Evolutionary conservation across 1,284 basidiomycete species (phyloP).

Genomic region (Dichomitus squalens): DNA sequence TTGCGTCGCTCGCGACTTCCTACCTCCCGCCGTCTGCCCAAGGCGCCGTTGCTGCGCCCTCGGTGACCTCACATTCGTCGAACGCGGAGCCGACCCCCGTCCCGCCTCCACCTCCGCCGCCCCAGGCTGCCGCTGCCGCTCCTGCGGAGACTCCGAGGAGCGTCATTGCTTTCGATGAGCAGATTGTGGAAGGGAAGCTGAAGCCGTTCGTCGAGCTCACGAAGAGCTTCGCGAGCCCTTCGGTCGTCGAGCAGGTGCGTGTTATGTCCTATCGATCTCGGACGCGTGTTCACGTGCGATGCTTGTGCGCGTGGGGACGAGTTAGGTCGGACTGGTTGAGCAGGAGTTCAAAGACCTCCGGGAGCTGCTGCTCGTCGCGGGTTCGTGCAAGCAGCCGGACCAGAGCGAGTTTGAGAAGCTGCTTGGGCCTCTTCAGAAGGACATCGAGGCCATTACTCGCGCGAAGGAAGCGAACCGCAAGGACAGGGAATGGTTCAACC

Average conservation of each 20-base stretch:
- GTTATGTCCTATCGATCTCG: constrained; percentile 1
- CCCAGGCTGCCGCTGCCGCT: constrained; percentile 39
- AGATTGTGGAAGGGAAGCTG: constrained; percentile 72
- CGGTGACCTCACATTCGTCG: constrained; percentile 39
- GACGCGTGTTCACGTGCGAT: constrained; percentile 1
- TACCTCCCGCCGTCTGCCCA: constrained; percentile 28
- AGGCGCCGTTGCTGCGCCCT: constrained; percentile 24
- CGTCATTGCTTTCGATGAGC: constrained; percentile 76
- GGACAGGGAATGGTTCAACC: constrained; percentile 83
- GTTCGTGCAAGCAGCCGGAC: constrained; percentile 81
- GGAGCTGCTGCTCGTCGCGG: constrained; percentile 68
- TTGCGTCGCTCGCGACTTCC: constrained; percentile 52
- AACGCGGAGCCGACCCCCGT: constrained; percentile 44
- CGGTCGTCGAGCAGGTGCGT: constrained; percentile 79
- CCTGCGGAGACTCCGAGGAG: constrained; percentile 54
- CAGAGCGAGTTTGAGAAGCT: constrained; percentile 61
- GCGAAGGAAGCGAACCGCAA: constrained; percentile 84
- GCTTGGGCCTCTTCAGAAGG: constrained; percentile 73
- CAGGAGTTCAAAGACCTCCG: constrained; percentile 74
- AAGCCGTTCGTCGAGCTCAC: constrained; percentile 77
- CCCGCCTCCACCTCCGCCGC: constrained; percentile 41
- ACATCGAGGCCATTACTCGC: constrained; percentile 77
- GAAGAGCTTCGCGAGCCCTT: constrained; percentile 69
- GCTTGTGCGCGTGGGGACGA: neutral
- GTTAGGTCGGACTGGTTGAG: constrained; percentile 72